Base-by-base conservation (phyloP, 345 rosid species). In the Adansonia digitata region DNA sequence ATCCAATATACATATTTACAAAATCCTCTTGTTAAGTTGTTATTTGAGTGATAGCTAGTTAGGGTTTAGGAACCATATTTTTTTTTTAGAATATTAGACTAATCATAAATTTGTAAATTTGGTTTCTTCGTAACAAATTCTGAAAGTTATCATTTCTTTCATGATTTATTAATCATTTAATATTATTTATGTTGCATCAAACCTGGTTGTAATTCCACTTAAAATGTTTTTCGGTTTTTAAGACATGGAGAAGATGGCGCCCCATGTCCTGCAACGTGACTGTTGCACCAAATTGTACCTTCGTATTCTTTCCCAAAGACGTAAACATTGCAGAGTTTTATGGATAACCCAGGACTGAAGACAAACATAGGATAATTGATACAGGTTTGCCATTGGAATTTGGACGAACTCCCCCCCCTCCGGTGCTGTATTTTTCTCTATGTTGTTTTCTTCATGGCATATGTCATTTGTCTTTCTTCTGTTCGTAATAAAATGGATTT, bases 211-310 rank as follows among this genome's bases (percentile, higher is more conserved):
- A 31, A 31, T 31, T 31, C 3, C 34, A 1, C 34, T 3, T 31
- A 31, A 31, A 31, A n/a, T n/a, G 1, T 31, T 37, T 18, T 64
- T 18, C n/a, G 31, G 31, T 10, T 55, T 24, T 55, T 11, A 22
- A 15, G 1, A 55, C 61, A 55, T 55, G 31, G 5, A 22, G 34
- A 5, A 56, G 34, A 56, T 24, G 62, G 62, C 26, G 34, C 34
- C 62, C 62, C 35, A 56, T 26, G 34, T 26, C 62, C 31, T 37
- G 5, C 61, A 29, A 24, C 61, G 61, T 55, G 31, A 55, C 61
- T 24, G 62, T 56, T 56, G 62, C 62, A 56, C 29, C 57, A 12
- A 49, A 56, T 2, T 72, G 66, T 56, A 29, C 80, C 46, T 72
- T 27, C 0, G 20, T 35, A 34, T 71, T 56, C 34, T 67, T 68